Conservation (phyloP, 148 eudicot species). For the Cornus controversa region DNA sequence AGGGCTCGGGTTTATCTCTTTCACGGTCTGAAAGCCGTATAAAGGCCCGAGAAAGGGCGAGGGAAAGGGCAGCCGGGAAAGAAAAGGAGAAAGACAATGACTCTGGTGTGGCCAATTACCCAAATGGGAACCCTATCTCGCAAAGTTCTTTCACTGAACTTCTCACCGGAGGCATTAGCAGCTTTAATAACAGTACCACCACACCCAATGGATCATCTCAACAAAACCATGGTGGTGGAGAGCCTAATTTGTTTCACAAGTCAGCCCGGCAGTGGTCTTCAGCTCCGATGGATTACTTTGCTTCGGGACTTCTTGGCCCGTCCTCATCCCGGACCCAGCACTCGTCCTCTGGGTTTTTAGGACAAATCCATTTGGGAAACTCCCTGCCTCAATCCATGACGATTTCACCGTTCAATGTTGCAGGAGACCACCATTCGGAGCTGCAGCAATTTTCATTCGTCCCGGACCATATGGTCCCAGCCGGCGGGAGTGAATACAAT, state of each 20-base stretch:
- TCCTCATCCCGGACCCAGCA: constrained; percentile 21
- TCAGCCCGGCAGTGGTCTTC: constrained; percentile 39
- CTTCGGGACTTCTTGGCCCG: constrained; percentile 26
- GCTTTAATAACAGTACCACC: constrained; percentile 18
- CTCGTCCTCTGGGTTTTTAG: constrained; percentile 19
- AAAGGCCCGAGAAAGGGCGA: constrained; percentile 76
- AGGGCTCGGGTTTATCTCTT: constrained; percentile 72
- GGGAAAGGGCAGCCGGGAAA: constrained; percentile 60
- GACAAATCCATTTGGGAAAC: constrained; percentile 28
- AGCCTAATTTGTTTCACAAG: constrained; percentile 30
- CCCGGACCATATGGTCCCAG: constrained; percentile 33
- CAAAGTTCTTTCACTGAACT: constrained; percentile 84
- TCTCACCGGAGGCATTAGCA: constrained; percentile 50
- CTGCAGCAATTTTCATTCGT: constrained; percentile 52
- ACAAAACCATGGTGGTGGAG: constrained; percentile 15
- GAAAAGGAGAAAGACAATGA: constrained; percentile 61
- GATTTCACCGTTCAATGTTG: constrained; percentile 23
- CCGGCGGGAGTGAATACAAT: constrained; percentile 44
- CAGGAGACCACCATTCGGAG: constrained; percentile 28
- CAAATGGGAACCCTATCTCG: constrained; percentile 32
- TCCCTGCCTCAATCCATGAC: constrained; percentile 36
- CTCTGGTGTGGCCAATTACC: background rate
- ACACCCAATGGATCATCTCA: constrained; percentile 33
- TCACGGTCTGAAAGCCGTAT: constrained; percentile 66
- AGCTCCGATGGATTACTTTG: constrained; percentile 59